Percentiles rank a stretch among this genome's conserved stretches.
Evolutionary conservation across 2,329 filamentous ascomycete genomes (phyloP).

Genomic region (Talaromyces marneffei): DNA sequence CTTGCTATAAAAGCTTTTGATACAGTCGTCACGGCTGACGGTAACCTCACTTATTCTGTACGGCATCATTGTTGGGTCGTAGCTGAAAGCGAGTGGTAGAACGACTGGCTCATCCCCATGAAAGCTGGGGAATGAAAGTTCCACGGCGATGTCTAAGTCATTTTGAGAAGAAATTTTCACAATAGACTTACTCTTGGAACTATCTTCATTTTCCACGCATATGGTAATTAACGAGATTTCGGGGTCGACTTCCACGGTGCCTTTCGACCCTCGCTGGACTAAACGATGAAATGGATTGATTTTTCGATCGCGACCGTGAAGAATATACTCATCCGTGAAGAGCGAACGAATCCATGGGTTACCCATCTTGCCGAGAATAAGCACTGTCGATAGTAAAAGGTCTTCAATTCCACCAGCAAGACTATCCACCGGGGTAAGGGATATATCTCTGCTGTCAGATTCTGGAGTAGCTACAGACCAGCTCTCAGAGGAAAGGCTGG

Average conservation of each 20-base stretch:
- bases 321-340: not conserved
- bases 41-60: constrained; percentile 45
- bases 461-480: not conserved
- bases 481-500: not conserved
- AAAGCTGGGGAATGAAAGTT: not conserved
- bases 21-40: constrained; percentile 88
- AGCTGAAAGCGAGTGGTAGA: not conserved
- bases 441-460: not conserved
- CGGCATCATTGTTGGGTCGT: not conserved
- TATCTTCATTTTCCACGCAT: not conserved
- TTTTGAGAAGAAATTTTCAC: not conserved
- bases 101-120: not conserved
- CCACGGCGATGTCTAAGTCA: not conserved
- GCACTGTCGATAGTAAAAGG: not conserved
- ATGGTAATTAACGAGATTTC: not conserved
- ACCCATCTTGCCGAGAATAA: not conserved
- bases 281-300: not conserved
- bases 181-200: not conserved
- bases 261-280: not conserved
- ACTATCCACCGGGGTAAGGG: not conserved
- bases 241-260: not conserved
- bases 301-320: not conserved
- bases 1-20: constrained; percentile 98
- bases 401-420: not conserved
- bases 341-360: not conserved